Evolutionary conservation across 805 yeast genomes (phyloP), one percentile per base, ranked within the genome.

Genomic region (Saccharomycopsis sp.): DNA sequence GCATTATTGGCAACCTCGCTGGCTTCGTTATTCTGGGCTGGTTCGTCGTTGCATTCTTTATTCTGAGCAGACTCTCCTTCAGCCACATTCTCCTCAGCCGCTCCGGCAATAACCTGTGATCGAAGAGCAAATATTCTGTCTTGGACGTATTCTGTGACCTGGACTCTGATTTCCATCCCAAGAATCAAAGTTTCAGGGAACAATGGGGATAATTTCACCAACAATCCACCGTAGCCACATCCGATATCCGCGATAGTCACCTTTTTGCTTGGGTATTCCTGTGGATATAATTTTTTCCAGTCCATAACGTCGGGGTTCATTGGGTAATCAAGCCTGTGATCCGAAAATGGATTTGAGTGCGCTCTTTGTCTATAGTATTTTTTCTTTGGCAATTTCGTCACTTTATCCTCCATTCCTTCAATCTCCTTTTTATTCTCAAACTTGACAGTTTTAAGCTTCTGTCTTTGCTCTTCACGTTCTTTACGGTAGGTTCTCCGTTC

Each of bases 141-240:
- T 71, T 92, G 97, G 12, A 94, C 98, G 68, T 91, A 94, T 65
- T 94, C 91, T 1, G 98, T 92, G 53, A 94, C 99, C 72, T 94
- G 99, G 18, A 91, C 97, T 68, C 99, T 81, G 67, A 94, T 94
- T 73, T 94, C 99, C 97, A 94, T 91, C 16, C 99, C 99, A 51
- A 94, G 75, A 51, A 91, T 85, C 66, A 89, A 75, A 14, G 78
- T 80, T 2, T 87, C 81, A 1, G 94, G 91, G 62, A 88, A 86
- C 57, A 74, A 82, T 3, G 91, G 87, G 2, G 97, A 85, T 57
- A 94, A 77, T 56, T 89, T 87, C 40, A 87, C 83, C 64, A 89
- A 70, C 59, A 94, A 76, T 0, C 99, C 99, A 56, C 99, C 99
- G 70, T 89, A 94, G 1, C 99, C 99, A 74, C 99, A 94, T 7